Conservation (phyloP, 345 rosid genomes). For the Hevea brasiliensis region DNA sequence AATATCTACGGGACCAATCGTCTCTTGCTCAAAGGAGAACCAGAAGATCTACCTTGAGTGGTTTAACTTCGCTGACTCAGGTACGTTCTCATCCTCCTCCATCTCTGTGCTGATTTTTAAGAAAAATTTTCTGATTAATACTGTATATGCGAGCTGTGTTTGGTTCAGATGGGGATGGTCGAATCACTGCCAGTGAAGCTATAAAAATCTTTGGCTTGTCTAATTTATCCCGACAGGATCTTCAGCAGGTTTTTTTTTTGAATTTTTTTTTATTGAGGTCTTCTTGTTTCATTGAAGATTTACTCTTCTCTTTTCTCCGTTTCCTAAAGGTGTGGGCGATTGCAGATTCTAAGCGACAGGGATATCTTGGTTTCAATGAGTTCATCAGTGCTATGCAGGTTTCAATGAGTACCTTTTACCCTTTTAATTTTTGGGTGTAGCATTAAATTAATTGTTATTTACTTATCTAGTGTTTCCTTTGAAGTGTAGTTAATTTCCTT, state of each 20-base stretch:
- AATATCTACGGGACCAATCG: conserved; percentile 56
- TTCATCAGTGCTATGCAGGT: background rate
- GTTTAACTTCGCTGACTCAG: conserved; percentile 84
- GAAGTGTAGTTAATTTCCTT: conserved; percentile 66
- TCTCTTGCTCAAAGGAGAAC: conserved; percentile 78
- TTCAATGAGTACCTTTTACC: background rate
- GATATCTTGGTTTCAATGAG: conserved; percentile 60
- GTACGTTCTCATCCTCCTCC: conserved; percentile 26
- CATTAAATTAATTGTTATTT: background rate
- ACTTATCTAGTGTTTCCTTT: conserved; percentile 22
- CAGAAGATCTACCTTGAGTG: conserved; percentile 82
- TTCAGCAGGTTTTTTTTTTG: conserved; percentile 63
- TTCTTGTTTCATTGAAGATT: conserved; percentile 7
- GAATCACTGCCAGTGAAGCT: conserved; percentile 89
- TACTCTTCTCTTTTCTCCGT: conserved; percentile 6
- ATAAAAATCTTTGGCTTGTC: conserved; percentile 78
- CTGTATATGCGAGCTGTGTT: background rate
- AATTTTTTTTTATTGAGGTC: background rate
- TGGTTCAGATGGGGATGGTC: conserved; percentile 69
- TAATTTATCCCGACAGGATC: conserved; percentile 72
- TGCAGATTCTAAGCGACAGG: conserved; percentile 86
- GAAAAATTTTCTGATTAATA: background rate
- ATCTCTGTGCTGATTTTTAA: background rate
- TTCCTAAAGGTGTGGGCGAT: conserved; percentile 76
- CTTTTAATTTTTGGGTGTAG: background rate